Percentiles rank a stretch among this genome's conserved stretches.
These are phyloP conservation scores for Stylosanthes scabra DNA, from an alignment of 331 rosid genomes.

Conservation along the genomic window DNA sequence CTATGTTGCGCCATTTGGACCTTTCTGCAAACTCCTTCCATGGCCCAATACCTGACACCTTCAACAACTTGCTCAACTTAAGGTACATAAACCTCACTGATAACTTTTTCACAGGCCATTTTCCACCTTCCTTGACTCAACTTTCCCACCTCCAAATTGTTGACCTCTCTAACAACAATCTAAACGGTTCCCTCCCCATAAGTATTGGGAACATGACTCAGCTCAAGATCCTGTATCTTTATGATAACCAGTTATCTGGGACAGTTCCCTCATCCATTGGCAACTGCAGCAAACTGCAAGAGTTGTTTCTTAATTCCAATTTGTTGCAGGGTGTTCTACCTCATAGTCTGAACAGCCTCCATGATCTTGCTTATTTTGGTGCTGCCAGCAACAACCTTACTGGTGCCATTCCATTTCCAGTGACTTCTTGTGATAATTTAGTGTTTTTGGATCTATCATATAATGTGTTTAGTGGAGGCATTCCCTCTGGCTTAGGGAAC, in stretches of 20 bases:
- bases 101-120: constrained; percentile 52
- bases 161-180: constrained; percentile 50
- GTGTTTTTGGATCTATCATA: constrained; percentile 55
- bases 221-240: constrained; percentile 41
- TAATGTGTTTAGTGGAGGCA: constrained; percentile 61
- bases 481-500: constrained; percentile 75
- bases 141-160: constrained; percentile 45
- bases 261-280: constrained; percentile 70
- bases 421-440: constrained; percentile 57
- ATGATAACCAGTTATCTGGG: constrained; percentile 54
- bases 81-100: constrained; percentile 37
- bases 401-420: constrained; percentile 62
- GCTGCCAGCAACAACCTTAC: constrained; percentile 51
- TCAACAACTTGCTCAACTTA: constrained; percentile 47
- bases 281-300: constrained; percentile 56
- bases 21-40: constrained; percentile 48
- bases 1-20: constrained; percentile 50
- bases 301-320: constrained; percentile 49
- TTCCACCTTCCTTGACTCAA: constrained; percentile 60
- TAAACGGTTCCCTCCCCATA: constrained; percentile 67
- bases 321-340: constrained; percentile 63
- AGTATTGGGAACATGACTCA: constrained; percentile 58
- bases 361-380: constrained; percentile 41
- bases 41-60: constrained; percentile 57
- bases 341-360: constrained; percentile 52